Evolutionary conservation across 176 grass and related monocot genomes (phyloP), one percentile per base, ranked within the genome.

Genomic region (Alloteropsis semialata): DNA sequence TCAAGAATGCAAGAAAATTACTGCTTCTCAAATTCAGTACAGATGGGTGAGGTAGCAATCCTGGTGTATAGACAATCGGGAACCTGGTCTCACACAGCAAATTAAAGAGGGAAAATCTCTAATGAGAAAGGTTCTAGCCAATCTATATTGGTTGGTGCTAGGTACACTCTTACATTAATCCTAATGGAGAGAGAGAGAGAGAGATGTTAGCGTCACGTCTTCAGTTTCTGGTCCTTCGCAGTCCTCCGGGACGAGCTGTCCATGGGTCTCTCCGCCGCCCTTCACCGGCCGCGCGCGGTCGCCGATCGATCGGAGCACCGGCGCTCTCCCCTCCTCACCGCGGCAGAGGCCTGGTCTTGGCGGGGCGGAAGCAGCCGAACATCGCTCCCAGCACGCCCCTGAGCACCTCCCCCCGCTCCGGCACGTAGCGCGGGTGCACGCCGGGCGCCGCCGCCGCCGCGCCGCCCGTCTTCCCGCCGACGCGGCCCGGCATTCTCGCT

Each of bases 371-470:
- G 82, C 69, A 85, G 74, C 86, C 18, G 56, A 86, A 37, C 0
- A 86, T 2, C 22, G 46, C 5, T 2, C 37, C 45, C 78, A 90
- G 72, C 72, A 25, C 83, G 55, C 14, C 4, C 73, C 43, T 69
- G 55, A 90, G 80, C 83, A 90, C 88, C 65, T 16, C 37, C 5
- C 88, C 83, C 38, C 88, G 28, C 83, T 59, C 36, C 28, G 83
- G 88, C 57, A 90, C 79, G 79, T 82, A 86, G 51, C 88, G 88
- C 45, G 83, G 88, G 37, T 77, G 72, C 83, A 67, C 80, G 33
- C 39, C 25, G 33, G 3, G n/a, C n/a, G n/a, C n/a, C n/a, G n/a
- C 5, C 32, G 41, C 25, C 22, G 76, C 77, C 0, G 15, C 33
- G 82, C 82, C 59, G 58, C 3, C 5, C 19, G 3, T 8, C 8